Conservation (phyloP, 2,329 filamentous ascomycete species). For the Colletotrichum acutatum region DNA sequence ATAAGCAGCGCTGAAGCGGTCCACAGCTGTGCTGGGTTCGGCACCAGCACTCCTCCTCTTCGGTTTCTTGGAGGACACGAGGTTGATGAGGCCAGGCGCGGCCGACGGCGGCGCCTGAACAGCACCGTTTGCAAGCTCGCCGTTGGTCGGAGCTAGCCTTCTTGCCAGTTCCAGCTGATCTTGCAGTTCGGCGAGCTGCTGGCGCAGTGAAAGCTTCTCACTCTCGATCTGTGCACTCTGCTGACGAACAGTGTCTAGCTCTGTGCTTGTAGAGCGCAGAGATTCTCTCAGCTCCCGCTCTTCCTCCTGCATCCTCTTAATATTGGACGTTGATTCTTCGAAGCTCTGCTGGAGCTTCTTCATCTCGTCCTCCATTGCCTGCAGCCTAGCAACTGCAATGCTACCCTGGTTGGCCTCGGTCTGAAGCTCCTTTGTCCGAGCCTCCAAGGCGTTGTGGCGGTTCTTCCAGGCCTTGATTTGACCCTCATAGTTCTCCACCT, state of each 20-base stretch:
- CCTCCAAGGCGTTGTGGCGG: constrained; percentile 89
- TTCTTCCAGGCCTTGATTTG: constrained; percentile 98
- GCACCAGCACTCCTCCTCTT: constrained; percentile 93
- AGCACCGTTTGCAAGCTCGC: constrained; percentile 58
- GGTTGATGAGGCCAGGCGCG: constrained; percentile 87
- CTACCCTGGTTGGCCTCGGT: constrained; percentile 97
- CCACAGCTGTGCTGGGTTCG: constrained; percentile 81
- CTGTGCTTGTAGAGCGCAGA: constrained; percentile 80
- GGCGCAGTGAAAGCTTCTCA: constrained; percentile 86
- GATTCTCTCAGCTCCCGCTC: constrained; percentile 87
- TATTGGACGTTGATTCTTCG: constrained; percentile 88
- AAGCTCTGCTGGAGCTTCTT: constrained; percentile 88
- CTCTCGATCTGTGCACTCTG: constrained; percentile 81
- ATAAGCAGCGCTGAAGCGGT: constrained; percentile 92
- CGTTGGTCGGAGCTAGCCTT: constrained; percentile 79
- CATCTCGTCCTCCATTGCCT: constrained; percentile 96
- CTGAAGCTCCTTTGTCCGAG: constrained; percentile 91
- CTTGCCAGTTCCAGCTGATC: constrained; percentile 92
- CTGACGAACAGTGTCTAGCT: constrained; percentile 83
- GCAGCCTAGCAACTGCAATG: constrained; percentile 89
- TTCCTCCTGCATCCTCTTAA: constrained; percentile 95
- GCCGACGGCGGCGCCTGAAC: constrained; percentile 60
- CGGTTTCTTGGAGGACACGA: constrained; percentile 96
- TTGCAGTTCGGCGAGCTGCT: constrained; percentile 89
- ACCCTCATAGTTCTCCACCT: constrained; percentile 95